These are phyloP conservation scores for Austroboletus novae-zelandiae DNA, from an alignment of 1,284 basidiomycete genomes.

Conservation along the genomic window DNA sequence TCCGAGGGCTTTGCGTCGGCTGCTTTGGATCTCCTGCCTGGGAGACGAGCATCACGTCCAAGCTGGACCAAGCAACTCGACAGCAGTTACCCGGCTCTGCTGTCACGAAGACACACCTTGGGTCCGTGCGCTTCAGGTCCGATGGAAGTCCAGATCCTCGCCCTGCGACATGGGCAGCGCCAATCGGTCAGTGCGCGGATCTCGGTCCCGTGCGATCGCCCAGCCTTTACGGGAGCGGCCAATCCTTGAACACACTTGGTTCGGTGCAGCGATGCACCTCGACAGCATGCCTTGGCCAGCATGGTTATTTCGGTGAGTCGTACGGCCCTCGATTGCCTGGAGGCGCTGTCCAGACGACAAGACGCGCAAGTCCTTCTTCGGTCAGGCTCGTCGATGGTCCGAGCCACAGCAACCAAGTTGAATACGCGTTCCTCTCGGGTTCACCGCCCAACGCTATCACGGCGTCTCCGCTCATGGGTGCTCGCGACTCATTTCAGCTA, in stretches of 20 bases:
- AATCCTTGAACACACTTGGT: background rate
- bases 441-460: constrained; percentile 15
- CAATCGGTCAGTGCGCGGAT: constrained; percentile 5
- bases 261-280: background rate
- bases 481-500: constrained; percentile 31
- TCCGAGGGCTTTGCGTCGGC: constrained; percentile 23
- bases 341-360: background rate
- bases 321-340: background rate
- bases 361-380: constrained; percentile 23
- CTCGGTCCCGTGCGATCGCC: background rate
- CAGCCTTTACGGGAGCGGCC: background rate
- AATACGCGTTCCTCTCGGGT: constrained; percentile 25
- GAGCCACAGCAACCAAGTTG: constrained; percentile 13
- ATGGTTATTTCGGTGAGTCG: constrained; percentile 12
- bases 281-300: background rate
- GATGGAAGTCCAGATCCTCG: constrained; percentile 1
- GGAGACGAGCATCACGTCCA: constrained; percentile 22
- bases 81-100: background rate
- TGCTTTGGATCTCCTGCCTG: constrained; percentile 32
- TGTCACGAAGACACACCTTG: constrained; percentile 6
- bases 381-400: constrained; percentile 24
- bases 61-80: constrained; percentile 4
- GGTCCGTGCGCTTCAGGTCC: background rate
- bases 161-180: constrained; percentile 10
- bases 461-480: constrained; percentile 22